Base-by-base conservation (phyloP, 805 yeast species). In the Metschnikowia shivogae region DNA sequence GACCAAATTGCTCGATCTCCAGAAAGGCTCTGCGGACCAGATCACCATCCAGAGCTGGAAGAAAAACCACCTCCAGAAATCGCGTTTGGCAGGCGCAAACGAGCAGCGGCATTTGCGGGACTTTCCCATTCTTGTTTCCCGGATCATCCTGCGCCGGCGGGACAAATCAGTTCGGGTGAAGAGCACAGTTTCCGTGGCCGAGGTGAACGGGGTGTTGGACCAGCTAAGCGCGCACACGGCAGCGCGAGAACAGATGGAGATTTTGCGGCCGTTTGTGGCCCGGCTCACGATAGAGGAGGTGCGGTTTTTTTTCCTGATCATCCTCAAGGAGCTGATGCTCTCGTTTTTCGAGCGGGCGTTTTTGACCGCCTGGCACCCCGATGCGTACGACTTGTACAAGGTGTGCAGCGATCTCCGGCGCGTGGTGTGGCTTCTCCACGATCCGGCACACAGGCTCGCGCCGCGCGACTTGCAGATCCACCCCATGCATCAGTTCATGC, bases 301-400 rank as follows among this genome's bases (percentile, higher is more conserved):
- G 40, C 69, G 79, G 45, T 88, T 85, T 77, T 67, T 89, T 33
- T 72, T 88, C 47, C 79, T 82, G 45, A 82, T 86, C 9, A 60
- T 90, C 3, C 63, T 89, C 42, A 81, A 80, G 64, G 62, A 69
- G 48, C 73, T 77, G 38, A 72, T 81, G n/a, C 63, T 86, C n/a
- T 76, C 81, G 4, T 74, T 80, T 7, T 72, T 81, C 47, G 92
- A 86, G 53, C 71, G 74, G 26, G 64, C 73, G 10, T 72, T 89
- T 45, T 65, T 89, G 39, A 55, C 63, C 5, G 54, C 65, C 26
- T 89, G 90, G 87, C 95, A 89, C 61, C 89, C 89, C 0, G 90
- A 88, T 60, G 92, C 95, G 0, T 67, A 73, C 8, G 74, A 73
- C 3, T 74, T 86, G 24, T 79, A 73, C 49, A 78, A 81, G 47